A percentile compares a stretch with the other conserved stretches of the same genome.
These are phyloP conservation scores for Musa balbisiana DNA, from an alignment of 202 grass and related monocot species.

Conservation along the genomic window DNA sequence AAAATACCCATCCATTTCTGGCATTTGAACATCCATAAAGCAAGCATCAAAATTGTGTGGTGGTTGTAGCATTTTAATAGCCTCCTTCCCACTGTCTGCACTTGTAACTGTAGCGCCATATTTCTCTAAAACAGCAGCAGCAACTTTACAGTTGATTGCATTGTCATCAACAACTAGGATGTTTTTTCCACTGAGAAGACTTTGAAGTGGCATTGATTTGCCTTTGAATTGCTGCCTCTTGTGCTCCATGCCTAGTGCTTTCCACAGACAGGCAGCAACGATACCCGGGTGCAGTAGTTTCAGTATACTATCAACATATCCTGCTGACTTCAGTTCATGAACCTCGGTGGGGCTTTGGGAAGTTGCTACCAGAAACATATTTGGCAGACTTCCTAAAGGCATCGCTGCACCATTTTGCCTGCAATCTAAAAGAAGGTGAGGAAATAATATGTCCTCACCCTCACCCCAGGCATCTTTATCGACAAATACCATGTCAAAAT, in stretches of 20 bases:
- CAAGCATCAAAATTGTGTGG: conserved; percentile 75
- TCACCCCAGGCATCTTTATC: conserved; percentile 73
- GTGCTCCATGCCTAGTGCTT: conserved; percentile 43
- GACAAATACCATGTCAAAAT: conserved; percentile 53
- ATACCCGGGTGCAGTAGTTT: conserved; percentile 66
- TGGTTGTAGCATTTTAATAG: conserved; percentile 50
- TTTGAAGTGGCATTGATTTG: conserved; percentile 45
- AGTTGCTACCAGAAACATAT: conserved; percentile 56
- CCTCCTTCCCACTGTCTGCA: conserved; percentile 58
- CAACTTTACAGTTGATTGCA: conserved; percentile 66
- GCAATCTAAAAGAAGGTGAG: conserved; percentile 32
- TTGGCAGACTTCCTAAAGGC: conserved; percentile 37
- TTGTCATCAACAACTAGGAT: conserved; percentile 84
- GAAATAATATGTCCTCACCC: conserved; percentile 44
- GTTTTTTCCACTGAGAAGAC: conserved; percentile 49
- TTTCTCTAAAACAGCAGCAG: conserved; percentile 64
- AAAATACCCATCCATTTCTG: conserved; percentile 81
- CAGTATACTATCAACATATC: conserved; percentile 44
- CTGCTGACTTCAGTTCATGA: conserved; percentile 42
- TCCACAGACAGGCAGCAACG: conserved; percentile 43
- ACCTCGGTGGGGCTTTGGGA: conserved; percentile 35
- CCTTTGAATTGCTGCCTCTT: conserved; percentile 33
- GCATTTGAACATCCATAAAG: conserved; percentile 93
- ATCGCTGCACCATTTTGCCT: conserved; percentile 33
- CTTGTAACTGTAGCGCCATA: conserved; percentile 65